phyloP scores from a whole-genome alignment of 768 basidiomycete genomes.

The Boletus edulis region DNA sequence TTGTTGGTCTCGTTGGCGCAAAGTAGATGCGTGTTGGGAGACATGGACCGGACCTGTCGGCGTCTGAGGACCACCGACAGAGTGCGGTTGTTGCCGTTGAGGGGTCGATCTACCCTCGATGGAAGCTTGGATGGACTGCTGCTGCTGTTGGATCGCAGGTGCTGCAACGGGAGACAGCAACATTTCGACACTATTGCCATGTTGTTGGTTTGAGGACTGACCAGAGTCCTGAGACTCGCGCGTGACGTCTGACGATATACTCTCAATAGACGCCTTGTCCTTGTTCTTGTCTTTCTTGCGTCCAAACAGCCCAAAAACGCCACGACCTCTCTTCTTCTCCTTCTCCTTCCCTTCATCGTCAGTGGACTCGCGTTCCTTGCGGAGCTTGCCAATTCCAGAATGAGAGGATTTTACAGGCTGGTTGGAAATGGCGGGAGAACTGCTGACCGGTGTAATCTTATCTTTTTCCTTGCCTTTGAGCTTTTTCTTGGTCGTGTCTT shows the following conservation, averaged over 20 bases:
- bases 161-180: constrained; percentile 52
- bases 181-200: constrained; percentile 22
- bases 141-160: constrained; percentile 59
- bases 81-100: constrained; percentile 21
- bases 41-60: constrained; percentile 39
- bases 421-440: constrained; percentile 27
- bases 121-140: constrained; percentile 31
- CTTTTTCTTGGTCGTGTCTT: constrained; percentile 49
- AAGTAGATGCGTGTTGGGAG: constrained; percentile 58
- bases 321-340: constrained; percentile 64
- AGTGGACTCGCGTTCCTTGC: constrained; percentile 43
- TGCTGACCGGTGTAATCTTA: constrained; percentile 34
- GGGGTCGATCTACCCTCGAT: constrained; percentile 19
- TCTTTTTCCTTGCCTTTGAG: constrained; percentile 49
- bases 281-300: constrained; percentile 76
- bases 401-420: constrained; percentile 14
- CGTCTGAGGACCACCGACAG: constrained; percentile 28
- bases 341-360: constrained; percentile 54
- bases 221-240: constrained; percentile 64
- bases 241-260: constrained; percentile 47
- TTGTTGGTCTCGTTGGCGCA: constrained; percentile 86
- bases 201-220: constrained; percentile 46
- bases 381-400: constrained; percentile 34
- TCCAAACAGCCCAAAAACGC: constrained; percentile 77
- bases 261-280: constrained; percentile 53